A percentile compares a stretch with the other conserved stretches of the same genome.
These are phyloP conservation scores for Teunomyces pallodes DNA, from an alignment of 805 yeast species.

Conservation along the genomic window DNA sequence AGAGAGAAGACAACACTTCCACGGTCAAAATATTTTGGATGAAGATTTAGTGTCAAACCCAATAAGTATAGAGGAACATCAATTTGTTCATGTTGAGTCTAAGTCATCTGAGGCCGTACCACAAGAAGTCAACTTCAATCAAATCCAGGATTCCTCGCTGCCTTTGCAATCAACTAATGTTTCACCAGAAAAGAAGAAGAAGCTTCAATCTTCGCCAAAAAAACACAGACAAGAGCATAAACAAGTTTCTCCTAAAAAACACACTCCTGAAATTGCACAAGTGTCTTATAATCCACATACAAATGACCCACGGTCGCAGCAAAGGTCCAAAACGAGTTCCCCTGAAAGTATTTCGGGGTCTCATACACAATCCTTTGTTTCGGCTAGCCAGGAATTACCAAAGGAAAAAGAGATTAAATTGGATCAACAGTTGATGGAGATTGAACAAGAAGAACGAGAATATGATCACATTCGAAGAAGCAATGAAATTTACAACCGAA, in stretches of 20 bases:
- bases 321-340: not conserved
- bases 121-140: not conserved
- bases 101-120: not conserved
- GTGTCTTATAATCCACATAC: not conserved
- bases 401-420: not conserved
- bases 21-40: slow-evolving; percentile 1
- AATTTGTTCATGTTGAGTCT: not conserved
- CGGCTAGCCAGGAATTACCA: not conserved
- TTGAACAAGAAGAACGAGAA: slow-evolving; percentile 3
- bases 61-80: not conserved
- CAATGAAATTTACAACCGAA: not conserved
- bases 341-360: not conserved
- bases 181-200: not conserved
- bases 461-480: not conserved
- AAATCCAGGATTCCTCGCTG: not conserved
- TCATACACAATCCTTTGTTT: not conserved
- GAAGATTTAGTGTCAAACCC: not conserved
- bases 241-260: not conserved
- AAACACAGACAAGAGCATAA: not conserved
- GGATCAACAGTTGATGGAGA: slow-evolving; percentile 1
- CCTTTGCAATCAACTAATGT: not conserved
- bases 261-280: not conserved
- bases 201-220: not conserved
- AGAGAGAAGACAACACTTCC: not conserved
- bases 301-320: not conserved